These are phyloP conservation scores for Lobosporangium transversale DNA, from an alignment of 192 early-diverging fungal genomes.

Conservation along the genomic window DNA sequence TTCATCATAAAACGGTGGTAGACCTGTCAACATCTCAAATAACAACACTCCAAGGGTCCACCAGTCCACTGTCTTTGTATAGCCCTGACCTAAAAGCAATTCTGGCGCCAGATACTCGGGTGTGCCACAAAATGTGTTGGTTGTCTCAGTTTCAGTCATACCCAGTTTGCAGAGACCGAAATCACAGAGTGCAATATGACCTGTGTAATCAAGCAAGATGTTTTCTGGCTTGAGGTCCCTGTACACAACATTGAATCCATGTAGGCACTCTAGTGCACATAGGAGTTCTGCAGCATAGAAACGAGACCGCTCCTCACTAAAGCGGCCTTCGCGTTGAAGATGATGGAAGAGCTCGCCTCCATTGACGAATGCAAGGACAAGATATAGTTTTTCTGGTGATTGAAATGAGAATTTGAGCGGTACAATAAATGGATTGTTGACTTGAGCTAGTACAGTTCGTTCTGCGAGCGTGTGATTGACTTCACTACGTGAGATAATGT, in stretches of 20 bases:
- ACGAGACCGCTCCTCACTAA: slow-evolving; percentile 87
- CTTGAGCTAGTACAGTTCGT: slow-evolving; percentile 87
- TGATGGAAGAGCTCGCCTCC: slow-evolving; percentile 98
- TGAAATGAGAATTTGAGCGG: slow-evolving; percentile 96
- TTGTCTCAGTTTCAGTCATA: slow-evolving; percentile 93
- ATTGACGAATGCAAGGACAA: slow-evolving; percentile 94
- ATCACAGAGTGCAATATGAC: slow-evolving; percentile 95
- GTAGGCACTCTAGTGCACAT: slow-evolving; percentile 91
- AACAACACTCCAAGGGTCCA: slow-evolving; percentile 94
- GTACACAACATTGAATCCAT: slow-evolving; percentile 91
- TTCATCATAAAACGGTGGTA: slow-evolving; percentile 95
- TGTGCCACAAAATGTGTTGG: slow-evolving; percentile 96
- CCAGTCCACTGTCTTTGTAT: slow-evolving; percentile 97
- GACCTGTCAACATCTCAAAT: slow-evolving; percentile 90
- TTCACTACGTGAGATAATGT: slow-evolving; percentile 93
- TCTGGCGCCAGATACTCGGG: slow-evolving; percentile 98
- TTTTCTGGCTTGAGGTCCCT: slow-evolving; percentile 97
- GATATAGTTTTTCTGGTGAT: slow-evolving; percentile 92
- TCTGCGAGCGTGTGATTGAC: slow-evolving; percentile 96
- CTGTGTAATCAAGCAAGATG: slow-evolving; percentile 91
- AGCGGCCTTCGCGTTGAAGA: slow-evolving; percentile 87
- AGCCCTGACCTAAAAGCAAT: slow-evolving; percentile 85
- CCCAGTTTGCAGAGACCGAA: slow-evolving; percentile 95
- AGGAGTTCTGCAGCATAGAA: slow-evolving; percentile 96
- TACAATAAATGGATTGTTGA: slow-evolving; percentile 94